These are phyloP conservation scores for Leishmania tarentolae DNA, from an alignment of 208 protist species.

Conservation along the genomic window DNA sequence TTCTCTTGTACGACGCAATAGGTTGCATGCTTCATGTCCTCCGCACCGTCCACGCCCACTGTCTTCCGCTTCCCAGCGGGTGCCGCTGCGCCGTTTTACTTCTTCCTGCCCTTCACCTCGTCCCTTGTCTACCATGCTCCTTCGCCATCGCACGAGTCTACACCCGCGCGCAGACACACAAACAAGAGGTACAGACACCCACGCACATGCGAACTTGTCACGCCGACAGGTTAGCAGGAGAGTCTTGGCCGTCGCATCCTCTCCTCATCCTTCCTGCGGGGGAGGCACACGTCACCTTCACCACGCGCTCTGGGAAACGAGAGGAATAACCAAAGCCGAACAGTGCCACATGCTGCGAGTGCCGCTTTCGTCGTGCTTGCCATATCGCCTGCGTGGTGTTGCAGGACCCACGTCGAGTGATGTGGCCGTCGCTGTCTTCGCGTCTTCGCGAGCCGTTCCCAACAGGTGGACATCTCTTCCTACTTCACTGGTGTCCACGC, in stretches of 20 bases:
- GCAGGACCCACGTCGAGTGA: neutral
- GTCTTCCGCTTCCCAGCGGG: neutral
- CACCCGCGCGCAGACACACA: neutral
- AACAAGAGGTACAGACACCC: neutral
- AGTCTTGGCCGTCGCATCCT: neutral
- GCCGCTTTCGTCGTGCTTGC: neutral
- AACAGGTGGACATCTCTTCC: neutral
- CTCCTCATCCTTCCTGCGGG: neutral
- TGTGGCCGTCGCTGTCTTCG: neutral
- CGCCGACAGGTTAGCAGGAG: neutral
- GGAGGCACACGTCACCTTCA: neutral
- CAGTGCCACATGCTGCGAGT: slow-evolving; percentile 1
- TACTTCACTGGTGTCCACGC: neutral
- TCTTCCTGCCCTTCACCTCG: neutral
- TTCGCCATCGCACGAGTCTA: neutral
- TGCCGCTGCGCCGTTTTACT: neutral
- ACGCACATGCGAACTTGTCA: neutral
- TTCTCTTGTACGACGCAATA: neutral
- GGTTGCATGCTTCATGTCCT: neutral
- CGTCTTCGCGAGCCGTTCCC: neutral
- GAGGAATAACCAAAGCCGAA: neutral
- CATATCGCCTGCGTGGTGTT: neutral
- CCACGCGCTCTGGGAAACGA: neutral
- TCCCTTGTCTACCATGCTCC: too few relatives aligned
- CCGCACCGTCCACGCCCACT: neutral